Conservation (phyloP, 495 filamentous ascomycete species). For the Tetracladium marchalianum region DNA sequence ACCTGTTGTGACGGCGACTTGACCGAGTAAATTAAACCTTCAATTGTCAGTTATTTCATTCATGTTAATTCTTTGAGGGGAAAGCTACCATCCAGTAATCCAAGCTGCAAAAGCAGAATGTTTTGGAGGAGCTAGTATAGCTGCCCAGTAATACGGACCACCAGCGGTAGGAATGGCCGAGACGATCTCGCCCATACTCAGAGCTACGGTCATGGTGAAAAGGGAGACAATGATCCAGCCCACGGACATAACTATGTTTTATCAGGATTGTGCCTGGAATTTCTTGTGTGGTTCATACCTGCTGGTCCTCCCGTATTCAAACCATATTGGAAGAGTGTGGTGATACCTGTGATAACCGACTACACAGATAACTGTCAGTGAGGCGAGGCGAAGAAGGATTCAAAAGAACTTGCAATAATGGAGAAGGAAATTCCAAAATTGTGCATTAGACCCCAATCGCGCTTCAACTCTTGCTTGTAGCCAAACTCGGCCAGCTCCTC, state of each 20-base stretch:
- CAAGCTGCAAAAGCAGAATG: constrained; percentile 51
- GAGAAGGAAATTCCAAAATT: constrained; percentile 60
- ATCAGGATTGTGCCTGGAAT: neutral
- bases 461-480: constrained; percentile 51
- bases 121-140: constrained; percentile 44
- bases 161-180: constrained; percentile 54
- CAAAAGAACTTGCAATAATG: constrained; percentile 41
- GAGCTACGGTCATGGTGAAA: constrained; percentile 47
- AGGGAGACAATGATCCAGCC: constrained; percentile 53
- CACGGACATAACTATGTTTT: constrained; percentile 32
- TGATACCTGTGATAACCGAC: constrained; percentile 54
- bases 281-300: constrained; percentile 28
- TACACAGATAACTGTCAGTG: constrained; percentile 15
- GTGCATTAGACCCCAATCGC: constrained; percentile 52
- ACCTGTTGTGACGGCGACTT: constrained; percentile 57
- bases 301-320: constrained; percentile 47
- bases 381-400: neutral
- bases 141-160: constrained; percentile 60
- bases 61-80: neutral
- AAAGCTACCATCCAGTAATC: constrained; percentile 49
- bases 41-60: neutral
- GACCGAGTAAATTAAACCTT: constrained; percentile 46
- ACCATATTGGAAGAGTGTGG: constrained; percentile 47
- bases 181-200: constrained; percentile 57
- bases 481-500: constrained; percentile 46